These are phyloP conservation scores for Berberis thunbergii DNA, from an alignment of 164 flowering plant genomes.

Conservation along the genomic window DNA sequence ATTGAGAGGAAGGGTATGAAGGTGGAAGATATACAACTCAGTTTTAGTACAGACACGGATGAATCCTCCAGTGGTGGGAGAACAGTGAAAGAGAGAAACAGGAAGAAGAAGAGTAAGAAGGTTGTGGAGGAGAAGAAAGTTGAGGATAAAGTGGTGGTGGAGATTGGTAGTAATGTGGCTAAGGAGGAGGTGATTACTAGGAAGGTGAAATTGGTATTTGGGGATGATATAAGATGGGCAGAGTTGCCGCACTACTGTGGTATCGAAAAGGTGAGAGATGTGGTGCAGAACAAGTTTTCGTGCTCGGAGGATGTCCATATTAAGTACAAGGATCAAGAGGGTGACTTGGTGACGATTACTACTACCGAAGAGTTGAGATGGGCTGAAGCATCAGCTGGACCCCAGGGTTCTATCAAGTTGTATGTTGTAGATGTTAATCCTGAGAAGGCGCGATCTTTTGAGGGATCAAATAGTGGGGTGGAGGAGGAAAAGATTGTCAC, in stretches of 20 bases:
- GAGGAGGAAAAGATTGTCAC: slow-evolving; percentile 4
- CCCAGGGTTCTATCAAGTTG: slow-evolving; percentile 48
- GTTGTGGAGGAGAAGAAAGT: slow-evolving; percentile 17
- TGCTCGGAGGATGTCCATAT: slow-evolving; percentile 44
- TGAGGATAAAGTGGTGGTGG: slow-evolving; percentile 31
- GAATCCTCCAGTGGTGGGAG: too few relatives aligned
- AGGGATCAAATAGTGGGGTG: slow-evolving; percentile 17
- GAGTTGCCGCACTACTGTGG: slow-evolving; percentile 55
- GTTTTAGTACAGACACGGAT: too few relatives aligned
- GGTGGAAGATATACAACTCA: too few relatives aligned
- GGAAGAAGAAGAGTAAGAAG: too few relatives aligned
- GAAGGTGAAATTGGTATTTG: slow-evolving; percentile 70
- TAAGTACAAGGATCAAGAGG: slow-evolving; percentile 83
- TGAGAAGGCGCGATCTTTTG: slow-evolving; percentile 53
- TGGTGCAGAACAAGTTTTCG: slow-evolving; percentile 51
- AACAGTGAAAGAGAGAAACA: too few relatives aligned
- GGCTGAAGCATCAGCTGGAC: slow-evolving; percentile 56
- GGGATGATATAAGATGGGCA: slow-evolving; percentile 88
- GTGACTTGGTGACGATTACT: slow-evolving; percentile 83
- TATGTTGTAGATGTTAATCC: slow-evolving; percentile 60
- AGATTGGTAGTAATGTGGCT: slow-evolving; percentile 23
- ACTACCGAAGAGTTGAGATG: slow-evolving; percentile 64
- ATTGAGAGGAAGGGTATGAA: too few relatives aligned
- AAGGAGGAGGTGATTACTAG: slow-evolving; percentile 33
- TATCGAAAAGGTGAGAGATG: slow-evolving; percentile 46